phyloP scores from a whole-genome alignment of 2,329 filamentous ascomycete species.

The Nothophoma quercina region DNA sequence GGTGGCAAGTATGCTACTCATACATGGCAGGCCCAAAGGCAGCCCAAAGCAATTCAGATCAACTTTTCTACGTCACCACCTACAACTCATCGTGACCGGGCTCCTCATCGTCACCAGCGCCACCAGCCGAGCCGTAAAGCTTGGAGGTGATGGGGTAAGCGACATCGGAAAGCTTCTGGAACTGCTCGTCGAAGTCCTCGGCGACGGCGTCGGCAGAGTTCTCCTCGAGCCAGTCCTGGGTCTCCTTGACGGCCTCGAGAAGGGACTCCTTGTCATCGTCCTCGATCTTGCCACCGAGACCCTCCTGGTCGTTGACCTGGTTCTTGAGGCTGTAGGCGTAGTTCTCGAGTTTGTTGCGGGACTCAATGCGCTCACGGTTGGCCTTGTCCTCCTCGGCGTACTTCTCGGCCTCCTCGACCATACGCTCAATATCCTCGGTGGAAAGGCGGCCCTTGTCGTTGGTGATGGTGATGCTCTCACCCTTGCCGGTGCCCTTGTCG shows the following conservation, averaged over 20 bases:
- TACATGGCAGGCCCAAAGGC: conserved; percentile 32
- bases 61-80: conserved; percentile 26
- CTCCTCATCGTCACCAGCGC: conserved; percentile 71
- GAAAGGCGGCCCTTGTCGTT: conserved; percentile 99
- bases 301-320: conserved; percentile 96
- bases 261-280: conserved; percentile 98
- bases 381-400: conserved; percentile 99
- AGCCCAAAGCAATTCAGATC: conserved; percentile 25
- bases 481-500: conserved; percentile 98
- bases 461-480: conserved; percentile 97
- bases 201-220: conserved; percentile 83
- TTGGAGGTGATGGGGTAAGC: conserved; percentile 99
- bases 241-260: conserved; percentile 95
- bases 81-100: conserved; percentile 60
- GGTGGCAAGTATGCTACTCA: conserved; percentile 32
- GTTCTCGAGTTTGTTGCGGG: conserved; percentile 97
- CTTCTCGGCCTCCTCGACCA: conserved; percentile 98
- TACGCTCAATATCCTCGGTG: conserved; percentile 97
- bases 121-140: conserved; percentile 75
- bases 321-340: conserved; percentile 99
- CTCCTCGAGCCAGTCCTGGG: conserved; percentile 95
- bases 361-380: conserved; percentile 94
- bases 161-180: conserved; percentile 96
- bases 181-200: conserved; percentile 99
- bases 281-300: conserved; percentile 96